Conservation (phyloP, 805 yeast genomes). For the Pichia cephalocereana region DNA sequence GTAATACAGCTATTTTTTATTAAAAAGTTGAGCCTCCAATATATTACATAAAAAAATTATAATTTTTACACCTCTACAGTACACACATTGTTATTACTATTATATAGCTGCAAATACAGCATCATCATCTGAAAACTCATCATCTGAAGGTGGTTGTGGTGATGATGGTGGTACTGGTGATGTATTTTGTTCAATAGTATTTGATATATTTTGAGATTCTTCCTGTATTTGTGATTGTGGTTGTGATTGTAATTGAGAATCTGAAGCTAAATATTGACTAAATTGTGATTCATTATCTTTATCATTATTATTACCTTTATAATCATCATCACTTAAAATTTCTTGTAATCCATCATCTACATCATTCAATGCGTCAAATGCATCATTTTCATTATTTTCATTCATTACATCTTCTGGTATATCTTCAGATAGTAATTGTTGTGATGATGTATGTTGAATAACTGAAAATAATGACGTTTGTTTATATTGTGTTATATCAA, state of each 20-base stretch:
- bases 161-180: neutral
- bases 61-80: no score
- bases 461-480: conserved; percentile 9
- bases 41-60: no score
- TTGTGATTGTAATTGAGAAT: neutral
- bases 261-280: conserved; percentile 1
- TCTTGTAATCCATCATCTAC: neutral
- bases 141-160: conserved; percentile 4
- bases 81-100: neutral
- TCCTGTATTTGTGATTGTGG: neutral
- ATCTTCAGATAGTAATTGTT: neutral
- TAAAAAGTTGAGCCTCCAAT: no score
- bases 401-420: neutral
- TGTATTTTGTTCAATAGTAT: neutral
- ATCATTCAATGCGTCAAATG: neutral
- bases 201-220: neutral
- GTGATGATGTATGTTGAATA: conserved; percentile 10
- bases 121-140: conserved; percentile 9
- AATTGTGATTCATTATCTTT: neutral
- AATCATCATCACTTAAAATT: neutral
- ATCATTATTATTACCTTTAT: neutral
- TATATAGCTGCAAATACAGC: conserved; percentile 1
- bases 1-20: no score
- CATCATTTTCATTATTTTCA: neutral
- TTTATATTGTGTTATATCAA: conserved; percentile 1